Base-by-base conservation (phyloP, 176 grass and related monocot genomes). In the Triticum monococcum region DNA sequence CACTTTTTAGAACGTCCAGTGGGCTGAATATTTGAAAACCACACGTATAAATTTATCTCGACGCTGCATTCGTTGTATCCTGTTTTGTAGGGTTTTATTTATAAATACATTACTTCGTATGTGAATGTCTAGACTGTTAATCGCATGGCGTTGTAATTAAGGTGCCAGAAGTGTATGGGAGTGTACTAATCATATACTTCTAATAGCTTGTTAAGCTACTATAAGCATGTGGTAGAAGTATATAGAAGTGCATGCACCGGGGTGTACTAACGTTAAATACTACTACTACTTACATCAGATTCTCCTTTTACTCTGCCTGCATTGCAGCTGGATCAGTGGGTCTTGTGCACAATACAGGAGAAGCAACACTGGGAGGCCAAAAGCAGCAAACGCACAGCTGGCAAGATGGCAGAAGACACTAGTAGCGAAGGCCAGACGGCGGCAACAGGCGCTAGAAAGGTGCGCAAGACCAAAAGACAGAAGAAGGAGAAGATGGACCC, bases 291-390 rank as follows among this genome's bases (percentile, higher is more conserved):
- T 54, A 54, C 14, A 18, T 22, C 18, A 57, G 7, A 22, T 57
- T 0, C 7, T 43, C 22, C 10, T 43, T 43, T 23, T 23, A 24
- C n/a, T n/a, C 3, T 43, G 22, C 5, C 18, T 57, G 54, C 54
- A 57, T 41, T 75, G 41, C 43, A 75, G 72, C 17, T 48, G 43
- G 14, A 52, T 52, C 43, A 75, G 14, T 75, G 72, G 72, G 4
- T 75, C 13, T 41, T 75, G 17, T 75, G 72, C 72, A 75, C 43
- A 20, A 75, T 75, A 75, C 25, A 52, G 25, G 72, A 30, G 72
- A 75, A 75, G 72, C 8, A 4, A 75, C 0, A 9, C 14, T 75
- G 13, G 43, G 9, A 56, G 17, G 6, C 54, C 54, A 57, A 22
- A 57, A 57, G 18, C 54, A 57, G 6, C 18, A 57, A 57, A 57